phyloP scores from a whole-genome alignment of 129 eudicot genomes.

The Flaveria linearis region DNA sequence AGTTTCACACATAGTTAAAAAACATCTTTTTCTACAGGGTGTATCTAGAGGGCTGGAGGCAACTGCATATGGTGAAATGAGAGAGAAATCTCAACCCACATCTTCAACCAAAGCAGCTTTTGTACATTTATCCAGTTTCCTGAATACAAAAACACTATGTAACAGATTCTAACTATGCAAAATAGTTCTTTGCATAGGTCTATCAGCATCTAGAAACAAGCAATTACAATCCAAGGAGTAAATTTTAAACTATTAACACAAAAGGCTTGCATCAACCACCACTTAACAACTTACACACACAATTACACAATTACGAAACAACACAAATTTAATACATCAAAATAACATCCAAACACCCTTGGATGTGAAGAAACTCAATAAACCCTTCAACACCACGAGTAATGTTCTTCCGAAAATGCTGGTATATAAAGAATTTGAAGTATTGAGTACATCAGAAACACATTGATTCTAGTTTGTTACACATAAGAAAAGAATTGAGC shows the following conservation, averaged over 20 bases:
- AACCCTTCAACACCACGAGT: too few species aligned
- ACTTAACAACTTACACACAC: neutral
- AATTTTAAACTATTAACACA: conserved; percentile 4
- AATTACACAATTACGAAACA: neutral
- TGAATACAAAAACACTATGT: conserved; percentile 13
- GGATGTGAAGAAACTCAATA: too few species aligned
- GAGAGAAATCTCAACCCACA: conserved; percentile 8
- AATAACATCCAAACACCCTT: too few species aligned
- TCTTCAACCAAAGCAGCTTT: neutral
- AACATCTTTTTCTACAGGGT: neutral
- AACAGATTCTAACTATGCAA: conserved; percentile 15
- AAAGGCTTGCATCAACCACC: conserved; percentile 9
- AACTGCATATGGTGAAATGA: conserved; percentile 11
- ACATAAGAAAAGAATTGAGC: too few species aligned
- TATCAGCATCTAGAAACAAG: conserved; percentile 12
- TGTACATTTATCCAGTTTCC: neutral
- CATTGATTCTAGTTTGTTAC: too few species aligned
- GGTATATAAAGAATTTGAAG: too few species aligned
- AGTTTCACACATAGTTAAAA: conserved; percentile 1
- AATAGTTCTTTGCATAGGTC: neutral
- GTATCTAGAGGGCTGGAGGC: neutral
- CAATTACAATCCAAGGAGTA: neutral
- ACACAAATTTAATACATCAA: neutral
- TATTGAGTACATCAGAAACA: too few species aligned
- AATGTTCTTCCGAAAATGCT: too few species aligned